A percentile compares a stretch with the other conserved stretches of the same genome.
Conservation (phyloP, 2,329 filamentous ascomycete genomes). For the Aspergillus japonicus region DNA sequence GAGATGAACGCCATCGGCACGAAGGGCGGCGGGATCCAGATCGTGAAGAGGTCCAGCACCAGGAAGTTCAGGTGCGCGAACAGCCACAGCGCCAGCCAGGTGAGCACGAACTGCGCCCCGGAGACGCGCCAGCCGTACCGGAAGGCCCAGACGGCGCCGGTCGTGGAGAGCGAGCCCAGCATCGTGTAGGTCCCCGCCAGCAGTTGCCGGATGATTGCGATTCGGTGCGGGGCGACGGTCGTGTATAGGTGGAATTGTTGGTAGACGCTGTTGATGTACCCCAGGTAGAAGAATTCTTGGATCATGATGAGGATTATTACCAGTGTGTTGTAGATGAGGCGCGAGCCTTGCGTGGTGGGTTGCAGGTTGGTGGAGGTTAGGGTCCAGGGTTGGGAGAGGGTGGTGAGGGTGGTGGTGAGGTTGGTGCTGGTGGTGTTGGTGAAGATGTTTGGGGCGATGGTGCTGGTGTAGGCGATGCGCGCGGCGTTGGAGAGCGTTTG, state of each 20-base stretch:
- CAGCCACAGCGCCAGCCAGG: constrained; percentile 48
- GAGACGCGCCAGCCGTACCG: constrained; percentile 41
- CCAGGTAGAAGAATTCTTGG: constrained; percentile 51
- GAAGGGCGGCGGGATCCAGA: constrained; percentile 40
- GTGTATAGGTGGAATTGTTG: constrained; percentile 39
- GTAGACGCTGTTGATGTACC: constrained; percentile 47
- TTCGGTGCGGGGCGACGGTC: constrained; percentile 29
- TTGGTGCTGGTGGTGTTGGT: constrained; percentile 31
- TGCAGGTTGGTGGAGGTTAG: constrained; percentile 40
- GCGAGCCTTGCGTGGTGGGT: constrained; percentile 42
- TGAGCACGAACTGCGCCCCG: constrained; percentile 42
- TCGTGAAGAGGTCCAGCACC: constrained; percentile 45
- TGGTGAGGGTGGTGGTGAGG: constrained; percentile 30
- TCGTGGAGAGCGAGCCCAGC: constrained; percentile 41
- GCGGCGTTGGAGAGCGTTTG: constrained; percentile 35
- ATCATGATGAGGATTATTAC: constrained; percentile 48
- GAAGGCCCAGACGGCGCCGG: constrained; percentile 48
- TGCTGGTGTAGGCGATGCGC: constrained; percentile 34
- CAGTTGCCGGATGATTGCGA: constrained; percentile 34
- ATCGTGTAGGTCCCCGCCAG: constrained; percentile 42
- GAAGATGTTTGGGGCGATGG: constrained; percentile 28
- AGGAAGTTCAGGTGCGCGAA: constrained; percentile 48
- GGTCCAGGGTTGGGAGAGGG: constrained; percentile 42
- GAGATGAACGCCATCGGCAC: constrained; percentile 48
- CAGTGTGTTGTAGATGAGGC: constrained; percentile 48